These are phyloP conservation scores for Piper betle DNA, from an alignment of 164 flowering plant species.

Conservation along the genomic window DNA sequence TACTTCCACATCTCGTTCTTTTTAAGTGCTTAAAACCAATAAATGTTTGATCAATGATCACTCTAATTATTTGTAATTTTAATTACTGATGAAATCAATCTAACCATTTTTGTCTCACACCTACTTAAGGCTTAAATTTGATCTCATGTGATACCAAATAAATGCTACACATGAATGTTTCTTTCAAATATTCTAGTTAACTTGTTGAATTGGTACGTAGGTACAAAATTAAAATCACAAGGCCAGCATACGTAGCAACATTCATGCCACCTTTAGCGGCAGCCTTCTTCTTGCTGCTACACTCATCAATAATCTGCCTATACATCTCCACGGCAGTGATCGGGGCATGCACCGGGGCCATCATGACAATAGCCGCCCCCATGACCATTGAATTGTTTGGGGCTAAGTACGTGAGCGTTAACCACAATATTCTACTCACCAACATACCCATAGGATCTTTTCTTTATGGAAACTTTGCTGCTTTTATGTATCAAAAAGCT, in stretches of 20 bases:
- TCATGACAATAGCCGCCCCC: constrained; percentile 53
- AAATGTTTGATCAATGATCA: too few relatives aligned
- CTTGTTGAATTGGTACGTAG: constrained; percentile 15
- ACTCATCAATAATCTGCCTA: constrained; percentile 19
- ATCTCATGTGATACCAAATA: too few relatives aligned
- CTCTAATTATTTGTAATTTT: too few relatives aligned
- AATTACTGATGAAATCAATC: too few relatives aligned
- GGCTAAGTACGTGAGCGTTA: constrained; percentile 51
- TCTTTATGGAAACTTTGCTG: constrained; percentile 58
- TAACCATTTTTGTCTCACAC: too few relatives aligned
- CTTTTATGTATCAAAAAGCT: constrained; percentile 36
- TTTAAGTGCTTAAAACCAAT: too few relatives aligned
- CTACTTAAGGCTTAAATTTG: not conserved
- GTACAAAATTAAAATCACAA: constrained; percentile 31
- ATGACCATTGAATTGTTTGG: constrained; percentile 76
- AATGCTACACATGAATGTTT: too few relatives aligned
- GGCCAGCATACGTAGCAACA: constrained; percentile 36
- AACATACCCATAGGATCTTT: constrained; percentile 88
- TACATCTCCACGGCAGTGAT: constrained; percentile 62
- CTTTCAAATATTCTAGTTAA: too few relatives aligned
- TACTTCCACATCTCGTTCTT: not conserved
- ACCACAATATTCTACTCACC: constrained; percentile 69
- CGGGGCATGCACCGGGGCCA: constrained; percentile 71
- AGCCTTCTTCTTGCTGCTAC: constrained; percentile 38
- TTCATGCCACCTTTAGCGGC: constrained; percentile 48